A percentile compares a stretch with the other conserved stretches of the same genome.
Evolutionary conservation across 495 filamentous ascomycete species (phyloP).

Genomic region (Neurospora cerealis): DNA sequence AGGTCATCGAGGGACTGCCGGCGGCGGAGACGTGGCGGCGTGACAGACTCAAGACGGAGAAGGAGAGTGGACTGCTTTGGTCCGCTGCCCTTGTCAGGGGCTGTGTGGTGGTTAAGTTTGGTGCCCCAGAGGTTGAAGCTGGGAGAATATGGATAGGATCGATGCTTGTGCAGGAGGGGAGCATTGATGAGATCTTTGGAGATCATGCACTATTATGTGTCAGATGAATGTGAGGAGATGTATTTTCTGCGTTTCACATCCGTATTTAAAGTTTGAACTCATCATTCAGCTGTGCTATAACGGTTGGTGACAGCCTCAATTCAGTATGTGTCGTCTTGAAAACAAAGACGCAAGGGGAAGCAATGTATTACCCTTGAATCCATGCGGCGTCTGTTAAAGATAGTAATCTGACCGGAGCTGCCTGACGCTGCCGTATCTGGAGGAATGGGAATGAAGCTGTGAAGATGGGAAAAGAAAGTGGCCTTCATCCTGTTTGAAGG

Average conservation of each 20-base stretch:
- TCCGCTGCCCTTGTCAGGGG: constrained; percentile 75
- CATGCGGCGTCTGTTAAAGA: background rate
- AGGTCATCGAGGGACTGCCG: constrained; percentile 16
- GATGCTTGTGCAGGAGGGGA: constrained; percentile 42
- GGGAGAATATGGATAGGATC: constrained; percentile 40
- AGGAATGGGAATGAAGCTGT: background rate
- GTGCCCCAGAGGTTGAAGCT: constrained; percentile 40
- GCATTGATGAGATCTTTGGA: constrained; percentile 36
- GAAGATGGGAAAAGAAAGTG: background rate
- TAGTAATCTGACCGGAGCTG: background rate
- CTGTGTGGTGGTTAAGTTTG: constrained; percentile 83
- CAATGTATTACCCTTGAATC: background rate
- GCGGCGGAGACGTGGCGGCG: constrained; percentile 33
- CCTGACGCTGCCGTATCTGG: background rate
- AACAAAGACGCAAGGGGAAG: background rate
- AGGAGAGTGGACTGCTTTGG: constrained; percentile 59
- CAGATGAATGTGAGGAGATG: constrained; percentile 12
- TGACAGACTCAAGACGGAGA: constrained; percentile 41
- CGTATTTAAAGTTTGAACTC: background rate
- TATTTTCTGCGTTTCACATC: background rate
- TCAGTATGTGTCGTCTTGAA: background rate
- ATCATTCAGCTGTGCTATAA: background rate
- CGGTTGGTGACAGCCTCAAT: background rate
- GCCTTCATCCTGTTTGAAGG: background rate
- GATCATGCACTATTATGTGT: constrained; percentile 44